A percentile compares a stretch with the other conserved stretches of the same genome.
Evolutionary conservation across 352 stramenopile genomes (phyloP).

Genomic region (Phytophthora fragariaefolia): DNA sequence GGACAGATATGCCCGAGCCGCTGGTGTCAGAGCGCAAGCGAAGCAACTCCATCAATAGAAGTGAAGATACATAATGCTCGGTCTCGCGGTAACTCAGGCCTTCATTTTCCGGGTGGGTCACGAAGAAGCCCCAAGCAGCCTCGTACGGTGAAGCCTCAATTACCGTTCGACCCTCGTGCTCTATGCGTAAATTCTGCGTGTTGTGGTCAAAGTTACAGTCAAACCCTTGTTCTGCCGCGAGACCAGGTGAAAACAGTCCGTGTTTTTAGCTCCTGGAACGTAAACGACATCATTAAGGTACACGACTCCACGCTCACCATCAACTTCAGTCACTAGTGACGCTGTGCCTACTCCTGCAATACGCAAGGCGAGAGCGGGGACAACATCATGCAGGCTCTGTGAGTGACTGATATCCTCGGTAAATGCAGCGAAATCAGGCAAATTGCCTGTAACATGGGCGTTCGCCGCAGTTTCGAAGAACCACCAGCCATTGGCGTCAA

Average conservation of each 20-base stretch:
- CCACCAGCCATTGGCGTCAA: not conserved
- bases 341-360: slow-evolving; percentile 14
- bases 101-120: not conserved
- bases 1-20: slow-evolving; percentile 2
- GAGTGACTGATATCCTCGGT: not conserved
- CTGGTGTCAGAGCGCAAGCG: slow-evolving; percentile 9
- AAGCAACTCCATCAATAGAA: not conserved
- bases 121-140: slow-evolving; percentile 6
- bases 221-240: not conserved
- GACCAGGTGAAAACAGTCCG: no score
- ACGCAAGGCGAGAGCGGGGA: not conserved
- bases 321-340: not conserved
- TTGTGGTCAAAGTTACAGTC: not conserved
- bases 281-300: slow-evolving; percentile 9
- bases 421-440: not conserved
- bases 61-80: not conserved
- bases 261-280: slow-evolving; percentile 4
- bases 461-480: not conserved
- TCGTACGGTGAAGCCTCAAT: slow-evolving; percentile 3
- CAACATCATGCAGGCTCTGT: not conserved
- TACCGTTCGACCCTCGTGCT: not conserved
- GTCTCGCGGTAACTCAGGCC: not conserved
- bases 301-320: not conserved
- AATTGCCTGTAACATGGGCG: not conserved
- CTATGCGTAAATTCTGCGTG: not conserved